These are phyloP conservation scores for Aspergillus piperis DNA, from an alignment of 2,329 filamentous ascomycete genomes.

Conservation along the genomic window DNA sequence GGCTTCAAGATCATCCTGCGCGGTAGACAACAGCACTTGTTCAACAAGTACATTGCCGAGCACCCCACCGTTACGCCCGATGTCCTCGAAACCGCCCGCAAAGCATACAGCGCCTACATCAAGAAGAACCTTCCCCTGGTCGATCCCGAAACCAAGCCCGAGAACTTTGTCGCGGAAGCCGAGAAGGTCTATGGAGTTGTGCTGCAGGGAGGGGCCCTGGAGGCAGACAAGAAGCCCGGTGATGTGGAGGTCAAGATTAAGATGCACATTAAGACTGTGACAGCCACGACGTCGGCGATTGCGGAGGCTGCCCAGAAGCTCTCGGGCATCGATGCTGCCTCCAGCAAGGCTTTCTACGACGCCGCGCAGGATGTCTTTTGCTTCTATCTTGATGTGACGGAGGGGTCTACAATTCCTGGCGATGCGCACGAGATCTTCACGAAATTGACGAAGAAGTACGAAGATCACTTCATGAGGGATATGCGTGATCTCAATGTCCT, in stretches of 20 bases:
- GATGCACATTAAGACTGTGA: conserved; percentile 75
- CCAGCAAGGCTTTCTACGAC: conserved; percentile 54
- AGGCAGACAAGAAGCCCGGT: conserved; percentile 58
- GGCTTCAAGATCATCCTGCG: conserved; percentile 59
- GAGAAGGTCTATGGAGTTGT: conserved; percentile 57
- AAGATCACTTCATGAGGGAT: conserved; percentile 83
- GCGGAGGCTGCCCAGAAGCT: conserved; percentile 31
- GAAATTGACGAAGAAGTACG: conserved; percentile 80
- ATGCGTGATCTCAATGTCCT: conserved; percentile 85
- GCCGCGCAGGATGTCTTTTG: conserved; percentile 65
- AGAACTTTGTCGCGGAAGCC: conserved; percentile 50
- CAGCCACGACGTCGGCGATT: conserved; percentile 56
- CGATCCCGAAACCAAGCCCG: conserved; percentile 45
- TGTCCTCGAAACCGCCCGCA: conserved; percentile 51
- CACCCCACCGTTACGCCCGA: conserved; percentile 49
- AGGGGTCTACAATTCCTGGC: conserved; percentile 59
- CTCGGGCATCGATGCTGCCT: conserved; percentile 25
- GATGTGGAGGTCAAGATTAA: conserved; percentile 85
- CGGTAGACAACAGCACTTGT: conserved; percentile 75
- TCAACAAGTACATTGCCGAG: conserved; percentile 65
- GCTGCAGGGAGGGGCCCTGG: conserved; percentile 56
- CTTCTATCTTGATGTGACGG: conserved; percentile 74
- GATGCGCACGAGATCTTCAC: conserved; percentile 78
- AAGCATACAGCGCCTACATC: conserved; percentile 59
- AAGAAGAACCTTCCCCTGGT: conserved; percentile 68